phyloP scores from a whole-genome alignment of 2,329 filamentous ascomycete species.

The Lachnellula occidentalis region DNA sequence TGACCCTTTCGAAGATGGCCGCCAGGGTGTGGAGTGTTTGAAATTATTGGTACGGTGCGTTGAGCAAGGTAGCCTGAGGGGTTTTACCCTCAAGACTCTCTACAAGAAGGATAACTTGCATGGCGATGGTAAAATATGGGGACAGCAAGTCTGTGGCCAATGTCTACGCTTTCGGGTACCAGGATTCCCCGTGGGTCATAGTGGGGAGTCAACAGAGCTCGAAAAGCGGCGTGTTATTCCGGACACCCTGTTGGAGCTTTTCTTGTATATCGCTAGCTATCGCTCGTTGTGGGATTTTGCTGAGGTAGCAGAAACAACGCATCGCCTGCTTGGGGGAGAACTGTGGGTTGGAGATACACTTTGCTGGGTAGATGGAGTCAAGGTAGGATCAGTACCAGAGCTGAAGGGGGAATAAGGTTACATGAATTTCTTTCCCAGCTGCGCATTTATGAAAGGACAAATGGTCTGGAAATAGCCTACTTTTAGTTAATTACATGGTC shows the following conservation, averaged over 20 bases:
- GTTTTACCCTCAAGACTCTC: neutral
- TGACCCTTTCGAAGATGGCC: neutral
- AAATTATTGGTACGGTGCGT: neutral
- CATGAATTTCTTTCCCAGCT: no score
- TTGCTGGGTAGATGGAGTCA: neutral
- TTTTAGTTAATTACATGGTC: no score
- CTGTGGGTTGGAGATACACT: neutral
- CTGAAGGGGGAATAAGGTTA: no score
- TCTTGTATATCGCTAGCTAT: no score
- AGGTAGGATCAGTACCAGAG: no score
- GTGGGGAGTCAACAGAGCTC: neutral
- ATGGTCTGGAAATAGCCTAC: no score
- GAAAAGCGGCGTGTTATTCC: neutral
- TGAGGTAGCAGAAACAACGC: neutral
- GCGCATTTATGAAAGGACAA: no score
- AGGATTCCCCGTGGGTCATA: neutral
- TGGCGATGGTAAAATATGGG: neutral
- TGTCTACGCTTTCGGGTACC: neutral
- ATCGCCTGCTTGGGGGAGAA: neutral
- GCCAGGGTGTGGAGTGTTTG: neutral
- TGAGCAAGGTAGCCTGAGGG: neutral
- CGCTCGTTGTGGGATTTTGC: no score
- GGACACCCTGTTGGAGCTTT: neutral
- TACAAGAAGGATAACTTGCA: neutral
- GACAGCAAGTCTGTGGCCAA: neutral